These are phyloP conservation scores for Vigna hirtella DNA, from an alignment of 306 rosid genomes.

Conservation along the genomic window DNA sequence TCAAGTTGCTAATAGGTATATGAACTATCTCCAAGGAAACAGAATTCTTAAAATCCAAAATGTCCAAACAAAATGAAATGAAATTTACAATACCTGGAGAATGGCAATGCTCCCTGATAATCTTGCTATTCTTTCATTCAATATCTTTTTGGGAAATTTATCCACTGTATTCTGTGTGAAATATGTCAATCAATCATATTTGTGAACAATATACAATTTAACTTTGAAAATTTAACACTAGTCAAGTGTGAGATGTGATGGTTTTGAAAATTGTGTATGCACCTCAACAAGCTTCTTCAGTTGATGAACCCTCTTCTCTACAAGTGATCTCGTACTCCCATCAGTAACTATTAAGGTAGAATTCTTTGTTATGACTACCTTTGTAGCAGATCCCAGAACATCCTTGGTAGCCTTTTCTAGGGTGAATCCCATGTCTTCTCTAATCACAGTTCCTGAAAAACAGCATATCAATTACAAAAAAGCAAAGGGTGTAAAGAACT, in stretches of 20 bases:
- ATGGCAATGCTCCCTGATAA: conserved; percentile 87
- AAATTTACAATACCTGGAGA: conserved; percentile 68
- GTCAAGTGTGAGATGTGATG: neutral
- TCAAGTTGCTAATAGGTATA: conserved; percentile 29
- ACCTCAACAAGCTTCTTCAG: conserved; percentile 78
- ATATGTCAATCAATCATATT: neutral
- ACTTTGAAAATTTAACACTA: conserved; percentile 1
- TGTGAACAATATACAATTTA: too few relatives aligned
- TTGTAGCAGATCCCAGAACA: conserved; percentile 73
- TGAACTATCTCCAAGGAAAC: conserved; percentile 36
- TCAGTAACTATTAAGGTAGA: conserved; percentile 87
- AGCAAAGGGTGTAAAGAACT: conserved; percentile 7
- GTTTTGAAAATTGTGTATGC: conserved; percentile 32
- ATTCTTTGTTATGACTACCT: conserved; percentile 79
- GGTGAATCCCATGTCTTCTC: conserved; percentile 84
- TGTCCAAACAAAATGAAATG: conserved; percentile 21
- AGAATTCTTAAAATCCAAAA: conserved; percentile 28
- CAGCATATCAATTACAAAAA: conserved; percentile 20
- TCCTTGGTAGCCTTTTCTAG: conserved; percentile 68
- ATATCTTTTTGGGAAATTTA: conserved; percentile 79
- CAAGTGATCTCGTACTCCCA: conserved; percentile 69
- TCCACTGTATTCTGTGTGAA: conserved; percentile 81
- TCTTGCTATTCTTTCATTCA: conserved; percentile 89
- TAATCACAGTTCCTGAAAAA: conserved; percentile 78
- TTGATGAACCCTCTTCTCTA: conserved; percentile 77